Base-by-base conservation (phyloP, 148 eudicot species). In the Dianthus caryophyllus region DNA sequence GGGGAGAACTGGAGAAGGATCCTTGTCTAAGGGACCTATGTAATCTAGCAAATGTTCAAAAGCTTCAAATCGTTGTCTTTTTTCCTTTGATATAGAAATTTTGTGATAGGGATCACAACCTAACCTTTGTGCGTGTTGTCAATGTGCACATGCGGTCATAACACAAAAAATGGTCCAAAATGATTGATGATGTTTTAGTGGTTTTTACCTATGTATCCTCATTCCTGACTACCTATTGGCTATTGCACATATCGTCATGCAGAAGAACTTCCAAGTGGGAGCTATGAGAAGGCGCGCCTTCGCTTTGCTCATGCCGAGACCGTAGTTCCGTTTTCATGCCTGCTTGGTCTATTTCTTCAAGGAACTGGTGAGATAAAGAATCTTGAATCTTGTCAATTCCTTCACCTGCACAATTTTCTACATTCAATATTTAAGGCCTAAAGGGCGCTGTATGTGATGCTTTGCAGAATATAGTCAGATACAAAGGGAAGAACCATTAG, bases 291-390 rank as follows among this genome's bases (percentile, higher is more conserved):
- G 83, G 93, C 97, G 64, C 80, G 91, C 59, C 82, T 90, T 74
- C 90, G 90, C 30, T 90, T 95, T 75, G 99, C 99, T 65, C 99
- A 95, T 78, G 99, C 99, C 11, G 99, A 95, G 71, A 95, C 99
- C 51, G 62, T 95, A 29, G 83, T 95, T 81, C 99, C 99, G 31
- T 95, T 95, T 77, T 88, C 99, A 69, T 90, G 99, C 82, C 84
- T 95, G 61, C 79, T 95, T 66, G 99, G 99, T 55, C 89, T 95
- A 33, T 88, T 86, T 81, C 96, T 90, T 61, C 85, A 90, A 70
- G 90, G 84, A 84, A 59, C 97, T 64, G 97, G 99, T 90, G 76
- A 84, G 86, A 9, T 20, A 56, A 81, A 38, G 22, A 70, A 63
- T 67, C 46, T 64, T 49, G 9, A 20, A 16, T 22, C 48, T 36